Evolutionary conservation across 805 yeast species (phyloP), one percentile per base, ranked within the genome.

Genomic region (Komagataella ulmi): DNA sequence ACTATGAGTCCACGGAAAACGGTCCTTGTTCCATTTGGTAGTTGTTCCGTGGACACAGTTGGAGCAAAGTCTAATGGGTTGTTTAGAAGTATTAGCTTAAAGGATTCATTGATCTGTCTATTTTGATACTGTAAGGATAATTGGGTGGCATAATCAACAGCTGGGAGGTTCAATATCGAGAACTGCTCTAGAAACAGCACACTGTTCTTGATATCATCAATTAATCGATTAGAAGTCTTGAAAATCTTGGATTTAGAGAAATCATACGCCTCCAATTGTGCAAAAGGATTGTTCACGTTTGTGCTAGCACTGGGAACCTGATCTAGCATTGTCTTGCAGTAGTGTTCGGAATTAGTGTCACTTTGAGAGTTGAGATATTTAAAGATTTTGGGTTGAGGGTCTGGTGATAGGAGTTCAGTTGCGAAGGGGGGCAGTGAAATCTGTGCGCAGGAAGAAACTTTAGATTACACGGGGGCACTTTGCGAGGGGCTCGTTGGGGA

Each of bases 141-240:
- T 48, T 59, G 51, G 7, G 56, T 56, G 1, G 67, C 60, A 60
- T 78, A 76, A 8, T 62, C 68, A 40, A 75, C 59, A 4, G 73
- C 54, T 6, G 59, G 60, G 12, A 50, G 53, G 2, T 55, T 55
- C 17, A 70, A 52, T 8, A 70, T 56, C 14, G 70, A 69, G 4
- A 56, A 49, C 5, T 56, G 45, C 45, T 47, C 50, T 18, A 21
- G 10, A 18, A 30, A 24, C 21, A 51, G 19, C 54, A 72, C 70
- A 53, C 72, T 77, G 30, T 69, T 72, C 50, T 75, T 67, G 30
- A 85, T 60, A 58, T 85, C 91, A 61, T 83, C 88, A 19, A 84
- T 57, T 18, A 85, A 69, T 51, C 91, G 68, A 58, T 85, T 85
- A 5, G 82, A 65, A 0, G 91, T 83, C 58, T 85, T 85, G 65